These are phyloP conservation scores for Stevia rebaudiana DNA, from an alignment of 140 eudicot species.

Conservation along the genomic window DNA sequence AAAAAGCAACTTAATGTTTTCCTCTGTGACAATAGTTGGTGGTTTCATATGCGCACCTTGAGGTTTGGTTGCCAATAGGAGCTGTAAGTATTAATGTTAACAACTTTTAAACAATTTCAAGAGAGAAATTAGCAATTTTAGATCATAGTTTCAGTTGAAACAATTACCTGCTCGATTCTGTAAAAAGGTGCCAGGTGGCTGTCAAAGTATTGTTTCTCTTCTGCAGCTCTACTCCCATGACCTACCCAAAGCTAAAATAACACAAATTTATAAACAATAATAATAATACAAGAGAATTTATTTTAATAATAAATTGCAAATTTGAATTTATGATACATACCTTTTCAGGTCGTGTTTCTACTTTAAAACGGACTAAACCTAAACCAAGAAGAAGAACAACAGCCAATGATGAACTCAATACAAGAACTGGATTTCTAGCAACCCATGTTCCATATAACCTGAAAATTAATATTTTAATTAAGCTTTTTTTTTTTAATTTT, in stretches of 20 bases:
- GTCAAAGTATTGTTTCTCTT: conserved; percentile 83
- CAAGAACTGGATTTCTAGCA: conserved; percentile 80
- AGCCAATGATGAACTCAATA: conserved; percentile 64
- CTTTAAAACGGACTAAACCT: conserved; percentile 75
- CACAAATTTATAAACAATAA: conserved; percentile 12
- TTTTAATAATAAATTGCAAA: not conserved
- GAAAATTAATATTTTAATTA: conserved; percentile 19
- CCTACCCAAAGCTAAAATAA: conserved; percentile 94
- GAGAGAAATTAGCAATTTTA: not conserved
- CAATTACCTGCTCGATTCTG: conserved; percentile 85
- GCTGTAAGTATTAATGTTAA: conserved; percentile 44
- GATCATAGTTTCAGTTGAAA: not conserved
- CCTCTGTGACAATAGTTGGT: conserved; percentile 71
- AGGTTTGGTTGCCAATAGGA: conserved; percentile 78
- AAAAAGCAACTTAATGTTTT: conserved; percentile 77
- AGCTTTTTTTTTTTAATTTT: conserved; percentile 23
- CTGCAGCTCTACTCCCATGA: conserved; percentile 90
- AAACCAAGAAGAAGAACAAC: conserved; percentile 69
- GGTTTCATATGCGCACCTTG: conserved; percentile 46
- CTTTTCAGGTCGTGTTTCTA: conserved; percentile 97
- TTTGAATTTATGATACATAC: conserved; percentile 27
- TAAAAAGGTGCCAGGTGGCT: conserved; percentile 92
- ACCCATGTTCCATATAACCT: conserved; percentile 97
- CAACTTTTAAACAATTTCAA: not conserved
- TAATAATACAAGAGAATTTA: not conserved